Evolutionary conservation across 2,329 filamentous ascomycete genomes (phyloP).

Genomic region (Bipolaris bicolor): DNA sequence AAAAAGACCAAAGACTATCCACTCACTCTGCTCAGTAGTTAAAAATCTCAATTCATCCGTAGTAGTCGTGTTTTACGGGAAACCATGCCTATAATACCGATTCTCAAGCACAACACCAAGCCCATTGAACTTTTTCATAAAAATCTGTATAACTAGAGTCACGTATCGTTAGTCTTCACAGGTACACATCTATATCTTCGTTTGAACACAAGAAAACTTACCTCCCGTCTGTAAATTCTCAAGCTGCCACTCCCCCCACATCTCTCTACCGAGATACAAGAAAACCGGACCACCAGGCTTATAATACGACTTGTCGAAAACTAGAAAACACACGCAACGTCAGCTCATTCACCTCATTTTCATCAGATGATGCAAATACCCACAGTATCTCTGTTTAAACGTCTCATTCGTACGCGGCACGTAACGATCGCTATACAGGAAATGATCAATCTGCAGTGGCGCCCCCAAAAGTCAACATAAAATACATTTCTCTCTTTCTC

Average conservation of each 20-base stretch:
- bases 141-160: conserved; percentile 56
- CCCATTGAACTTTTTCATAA: conserved; percentile 61
- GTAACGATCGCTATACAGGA: conserved; percentile 51
- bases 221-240: conserved; percentile 52
- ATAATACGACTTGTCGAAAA: conserved; percentile 61
- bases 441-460: conserved; percentile 55
- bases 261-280: conserved; percentile 57
- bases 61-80: conserved; percentile 55
- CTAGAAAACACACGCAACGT: background rate
- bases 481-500: background rate
- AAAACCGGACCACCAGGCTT: conserved; percentile 60
- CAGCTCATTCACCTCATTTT: background rate
- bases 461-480: background rate
- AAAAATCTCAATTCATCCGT: conserved; percentile 59
- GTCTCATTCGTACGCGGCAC: conserved; percentile 55
- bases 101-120: conserved; percentile 62
- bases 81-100: conserved; percentile 59
- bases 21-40: conserved; percentile 57
- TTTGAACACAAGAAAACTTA: conserved; percentile 27
- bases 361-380: background rate
- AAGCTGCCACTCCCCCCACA: conserved; percentile 47
- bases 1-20: background rate
- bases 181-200: no score
- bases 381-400: conserved; percentile 60
- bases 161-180: conserved; percentile 3